These are phyloP conservation scores for Epichloe aotearoae DNA, from an alignment of 2,329 filamentous ascomycete species.

Conservation along the genomic window DNA sequence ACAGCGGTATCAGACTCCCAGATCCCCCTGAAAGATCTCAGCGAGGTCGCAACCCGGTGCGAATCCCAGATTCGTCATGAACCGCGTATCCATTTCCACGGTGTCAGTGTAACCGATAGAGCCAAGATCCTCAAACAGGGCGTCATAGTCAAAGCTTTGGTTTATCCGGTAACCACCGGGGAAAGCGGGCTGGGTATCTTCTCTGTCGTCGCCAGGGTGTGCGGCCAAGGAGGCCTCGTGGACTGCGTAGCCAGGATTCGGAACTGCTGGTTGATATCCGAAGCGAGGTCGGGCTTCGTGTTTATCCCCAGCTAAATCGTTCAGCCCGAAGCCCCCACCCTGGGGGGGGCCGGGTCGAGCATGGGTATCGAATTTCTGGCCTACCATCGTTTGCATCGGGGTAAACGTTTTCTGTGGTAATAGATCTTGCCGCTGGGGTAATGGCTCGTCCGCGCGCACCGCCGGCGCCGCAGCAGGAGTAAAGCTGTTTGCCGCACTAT, in stretches of 20 bases:
- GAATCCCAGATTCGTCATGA: constrained; percentile 55
- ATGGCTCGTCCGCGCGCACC: not conserved
- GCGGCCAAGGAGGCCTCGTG: not conserved
- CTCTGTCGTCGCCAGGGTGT: not conserved
- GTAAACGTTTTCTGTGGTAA: not conserved
- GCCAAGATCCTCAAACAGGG: constrained; percentile 37
- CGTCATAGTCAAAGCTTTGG: constrained; percentile 32
- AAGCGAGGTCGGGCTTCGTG: not conserved
- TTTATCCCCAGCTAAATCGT: not conserved
- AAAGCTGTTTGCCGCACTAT: not conserved
- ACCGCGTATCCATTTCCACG: constrained; percentile 44
- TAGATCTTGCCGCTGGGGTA: not conserved
- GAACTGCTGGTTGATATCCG: not conserved
- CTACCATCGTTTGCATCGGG: not conserved
- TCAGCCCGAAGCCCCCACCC: not conserved
- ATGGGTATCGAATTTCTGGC: not conserved
- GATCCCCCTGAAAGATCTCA: constrained; percentile 32
- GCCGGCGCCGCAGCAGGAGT: not conserved
- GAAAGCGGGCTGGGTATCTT: not conserved
- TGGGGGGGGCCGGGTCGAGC: not conserved
- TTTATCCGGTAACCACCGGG: constrained; percentile 3
- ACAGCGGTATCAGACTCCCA: constrained; percentile 15
- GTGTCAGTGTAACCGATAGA: constrained; percentile 36
- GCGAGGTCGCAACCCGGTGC: constrained; percentile 46
- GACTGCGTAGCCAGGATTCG: not conserved